Percentiles rank a stretch among this genome's conserved stretches.
Conservation (phyloP, 176 grass and related monocot genomes). For the Oryza longistaminata region DNA sequence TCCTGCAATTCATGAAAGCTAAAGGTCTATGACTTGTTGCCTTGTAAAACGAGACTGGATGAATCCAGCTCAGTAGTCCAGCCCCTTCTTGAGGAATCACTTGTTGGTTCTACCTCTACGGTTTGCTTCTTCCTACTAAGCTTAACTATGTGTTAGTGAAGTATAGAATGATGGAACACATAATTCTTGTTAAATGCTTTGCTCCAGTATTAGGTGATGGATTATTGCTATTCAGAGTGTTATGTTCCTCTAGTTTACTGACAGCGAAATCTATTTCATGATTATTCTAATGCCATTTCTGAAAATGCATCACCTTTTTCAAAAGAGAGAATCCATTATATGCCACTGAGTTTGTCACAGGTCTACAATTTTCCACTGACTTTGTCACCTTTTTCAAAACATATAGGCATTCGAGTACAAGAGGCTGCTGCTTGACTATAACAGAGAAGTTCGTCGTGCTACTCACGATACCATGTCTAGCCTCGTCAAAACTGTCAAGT, state of each 20-base stretch:
- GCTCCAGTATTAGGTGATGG: not conserved
- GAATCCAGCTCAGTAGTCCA: not conserved
- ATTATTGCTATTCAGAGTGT: not conserved
- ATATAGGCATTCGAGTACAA: conserved; percentile 94
- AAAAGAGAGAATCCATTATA: not conserved
- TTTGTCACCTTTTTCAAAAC: conserved; percentile 15
- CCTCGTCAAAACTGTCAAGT: conserved; percentile 77
- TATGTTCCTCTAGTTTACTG: not conserved
- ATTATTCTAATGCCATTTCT: not conserved
- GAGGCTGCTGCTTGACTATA: conserved; percentile 82
- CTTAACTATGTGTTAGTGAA: not conserved
- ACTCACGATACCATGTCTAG: conserved; percentile 85
- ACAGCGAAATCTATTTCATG: not conserved
- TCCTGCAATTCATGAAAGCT: not conserved
- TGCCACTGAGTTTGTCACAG: too few species aligned
- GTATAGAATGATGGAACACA: not conserved
- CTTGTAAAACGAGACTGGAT: not conserved
- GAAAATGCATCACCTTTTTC: conserved; percentile 21
- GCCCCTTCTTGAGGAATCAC: not conserved
- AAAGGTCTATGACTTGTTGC: not conserved
- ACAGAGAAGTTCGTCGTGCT: conserved; percentile 89
- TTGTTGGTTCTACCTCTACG: not conserved
- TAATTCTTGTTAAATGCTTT: not conserved
- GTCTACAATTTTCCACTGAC: too few species aligned
- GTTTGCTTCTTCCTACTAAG: not conserved